Percentiles rank a stretch among this genome's conserved stretches.
These are phyloP conservation scores for Naganishia friedmannii DNA, from an alignment of 768 basidiomycete species.

Conservation along the genomic window DNA sequence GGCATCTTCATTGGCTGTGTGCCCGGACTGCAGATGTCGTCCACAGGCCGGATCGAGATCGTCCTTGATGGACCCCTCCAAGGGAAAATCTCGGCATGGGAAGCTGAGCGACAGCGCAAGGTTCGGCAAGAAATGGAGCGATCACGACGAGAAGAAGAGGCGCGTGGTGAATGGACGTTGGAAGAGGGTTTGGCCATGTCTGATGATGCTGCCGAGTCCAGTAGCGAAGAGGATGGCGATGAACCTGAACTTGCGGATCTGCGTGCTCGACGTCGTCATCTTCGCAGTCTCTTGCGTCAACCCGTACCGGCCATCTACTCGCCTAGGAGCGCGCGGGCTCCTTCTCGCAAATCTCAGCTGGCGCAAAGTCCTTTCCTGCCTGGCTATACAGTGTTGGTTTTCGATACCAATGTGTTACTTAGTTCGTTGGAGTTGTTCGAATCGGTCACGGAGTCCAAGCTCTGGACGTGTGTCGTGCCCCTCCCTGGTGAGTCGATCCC, in stretches of 20 bases:
- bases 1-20: slow-evolving; percentile 67
- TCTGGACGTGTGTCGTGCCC: slow-evolving; percentile 86
- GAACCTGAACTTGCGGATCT: slow-evolving; percentile 31
- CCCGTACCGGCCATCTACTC: slow-evolving; percentile 43
- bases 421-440: slow-evolving; percentile 72
- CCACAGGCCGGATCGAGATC: slow-evolving; percentile 56
- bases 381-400: slow-evolving; percentile 83
- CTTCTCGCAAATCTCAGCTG: slow-evolving; percentile 44
- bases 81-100: slow-evolving; percentile 30
- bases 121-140: slow-evolving; percentile 60
- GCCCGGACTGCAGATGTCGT: slow-evolving; percentile 65
- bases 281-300: slow-evolving; percentile 62
- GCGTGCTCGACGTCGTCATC: slow-evolving; percentile 71
- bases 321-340: slow-evolving; percentile 47
- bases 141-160: slow-evolving; percentile 64
- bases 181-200: slow-evolving; percentile 53
- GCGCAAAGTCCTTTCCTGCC: slow-evolving; percentile 59
- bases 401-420: slow-evolving; percentile 92
- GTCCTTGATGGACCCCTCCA: slow-evolving; percentile 59
- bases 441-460: slow-evolving; percentile 70
- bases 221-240: slow-evolving; percentile 37
- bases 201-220: slow-evolving; percentile 33
- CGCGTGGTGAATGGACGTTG: slow-evolving; percentile 58
- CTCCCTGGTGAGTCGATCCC: slow-evolving; percentile 60
- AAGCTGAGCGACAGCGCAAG: slow-evolving; percentile 50